These are phyloP conservation scores for Auriscalpium vulgare DNA, from an alignment of 768 basidiomycete genomes.

Conservation along the genomic window DNA sequence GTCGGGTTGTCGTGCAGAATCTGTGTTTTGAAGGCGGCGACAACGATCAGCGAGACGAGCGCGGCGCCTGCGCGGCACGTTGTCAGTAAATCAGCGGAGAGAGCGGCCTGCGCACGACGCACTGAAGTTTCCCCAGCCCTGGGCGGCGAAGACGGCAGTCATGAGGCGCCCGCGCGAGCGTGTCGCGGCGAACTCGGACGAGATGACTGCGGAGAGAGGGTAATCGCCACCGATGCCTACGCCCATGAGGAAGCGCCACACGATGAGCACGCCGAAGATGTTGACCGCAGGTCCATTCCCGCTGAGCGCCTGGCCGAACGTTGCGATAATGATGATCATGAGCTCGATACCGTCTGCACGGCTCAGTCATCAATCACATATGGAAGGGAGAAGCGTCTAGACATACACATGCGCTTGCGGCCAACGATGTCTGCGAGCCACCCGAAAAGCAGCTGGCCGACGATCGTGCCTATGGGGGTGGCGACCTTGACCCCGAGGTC, in stretches of 20 bases:
- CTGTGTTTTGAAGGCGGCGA: constrained; percentile 57
- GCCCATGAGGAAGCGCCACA: constrained; percentile 82
- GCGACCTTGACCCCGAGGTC: constrained; percentile 38
- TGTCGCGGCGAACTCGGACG: constrained; percentile 81
- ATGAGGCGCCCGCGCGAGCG: constrained; percentile 77
- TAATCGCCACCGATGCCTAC: constrained; percentile 89
- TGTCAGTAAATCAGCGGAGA: background rate
- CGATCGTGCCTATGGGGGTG: constrained; percentile 32
- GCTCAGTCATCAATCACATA: background rate
- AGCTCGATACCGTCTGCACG: constrained; percentile 58
- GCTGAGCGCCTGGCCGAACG: constrained; percentile 73
- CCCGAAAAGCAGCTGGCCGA: constrained; percentile 37
- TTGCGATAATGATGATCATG: constrained; percentile 74
- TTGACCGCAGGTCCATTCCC: constrained; percentile 57
- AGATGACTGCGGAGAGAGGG: constrained; percentile 77
- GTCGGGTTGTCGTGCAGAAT: constrained; percentile 39
- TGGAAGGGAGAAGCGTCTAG: background rate
- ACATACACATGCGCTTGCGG: constrained; percentile 57
- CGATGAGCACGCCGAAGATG: constrained; percentile 69
- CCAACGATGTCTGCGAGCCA: constrained; percentile 38
- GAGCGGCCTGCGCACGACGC: constrained; percentile 15
- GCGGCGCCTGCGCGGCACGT: constrained; percentile 40
- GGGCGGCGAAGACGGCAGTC: constrained; percentile 80
- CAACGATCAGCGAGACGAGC: constrained; percentile 56
- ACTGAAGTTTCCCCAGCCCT: constrained; percentile 86